These are phyloP conservation scores for Symbiotaphrina buchneri DNA, from an alignment of 495 filamentous ascomycete species.

Conservation along the genomic window DNA sequence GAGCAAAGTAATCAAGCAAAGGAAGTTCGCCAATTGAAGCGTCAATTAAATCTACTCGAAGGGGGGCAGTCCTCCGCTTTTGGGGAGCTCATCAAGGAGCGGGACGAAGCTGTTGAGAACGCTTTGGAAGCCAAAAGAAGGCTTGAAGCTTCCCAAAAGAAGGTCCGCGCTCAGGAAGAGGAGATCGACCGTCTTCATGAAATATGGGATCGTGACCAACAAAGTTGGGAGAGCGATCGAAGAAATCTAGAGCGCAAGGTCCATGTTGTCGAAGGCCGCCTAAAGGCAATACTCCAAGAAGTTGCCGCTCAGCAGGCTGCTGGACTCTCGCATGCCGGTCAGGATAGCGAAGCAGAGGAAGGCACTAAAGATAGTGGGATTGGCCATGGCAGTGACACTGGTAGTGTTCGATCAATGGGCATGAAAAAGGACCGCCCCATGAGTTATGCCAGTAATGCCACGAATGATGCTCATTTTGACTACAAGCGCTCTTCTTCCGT, in stretches of 20 bases:
- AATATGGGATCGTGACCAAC: slow-evolving; percentile 61
- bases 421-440: no score
- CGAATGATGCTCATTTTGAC: no score
- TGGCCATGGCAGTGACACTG: slow-evolving; percentile 43
- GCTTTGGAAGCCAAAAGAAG: slow-evolving; percentile 52
- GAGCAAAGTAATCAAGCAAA: slow-evolving; percentile 36
- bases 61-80: slow-evolving; percentile 69
- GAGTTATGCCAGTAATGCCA: no score
- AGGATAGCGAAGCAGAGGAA: slow-evolving; percentile 9
- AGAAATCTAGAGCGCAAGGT: slow-evolving; percentile 61
- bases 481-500: no score
- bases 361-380: slow-evolving; percentile 16
- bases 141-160: slow-evolving; percentile 59
- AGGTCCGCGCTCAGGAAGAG: slow-evolving; percentile 59
- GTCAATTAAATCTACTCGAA: slow-evolving; percentile 69
- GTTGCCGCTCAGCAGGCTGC: slow-evolving; percentile 52
- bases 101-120: slow-evolving; percentile 64
- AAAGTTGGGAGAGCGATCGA: slow-evolving; percentile 61
- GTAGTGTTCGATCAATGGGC: slow-evolving; percentile 25
- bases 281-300: slow-evolving; percentile 68
- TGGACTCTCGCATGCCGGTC: slow-evolving; percentile 8
- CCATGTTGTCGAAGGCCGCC: slow-evolving; percentile 66
- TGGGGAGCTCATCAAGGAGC: slow-evolving; percentile 59
- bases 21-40: slow-evolving; percentile 60
- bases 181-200: slow-evolving; percentile 53